phyloP scores from a whole-genome alignment of 345 rosid species.

The Mangifera indica region DNA sequence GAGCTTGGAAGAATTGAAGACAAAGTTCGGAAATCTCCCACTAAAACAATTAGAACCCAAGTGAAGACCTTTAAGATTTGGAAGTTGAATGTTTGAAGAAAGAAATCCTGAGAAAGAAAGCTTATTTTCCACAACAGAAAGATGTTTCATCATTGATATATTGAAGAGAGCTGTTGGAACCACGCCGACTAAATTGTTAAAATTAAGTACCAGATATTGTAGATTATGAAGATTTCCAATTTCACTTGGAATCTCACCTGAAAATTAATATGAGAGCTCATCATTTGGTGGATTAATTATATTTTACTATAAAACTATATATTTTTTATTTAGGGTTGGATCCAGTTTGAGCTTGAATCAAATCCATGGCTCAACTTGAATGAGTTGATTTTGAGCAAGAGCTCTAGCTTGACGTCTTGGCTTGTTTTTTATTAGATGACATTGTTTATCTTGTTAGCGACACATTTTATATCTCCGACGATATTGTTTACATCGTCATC shows the following conservation, averaged over 20 bases:
- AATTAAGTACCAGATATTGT: rapidly evolving
- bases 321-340: no score
- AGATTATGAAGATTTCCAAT: neutral
- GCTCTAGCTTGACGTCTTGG: no score
- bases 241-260: neutral
- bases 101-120: neutral
- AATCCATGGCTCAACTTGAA: no score
- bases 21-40: neutral
- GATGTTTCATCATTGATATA: neutral
- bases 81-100: neutral
- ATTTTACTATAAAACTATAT: no score
- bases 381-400: no score
- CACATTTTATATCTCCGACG: no score
- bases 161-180: conserved; percentile 11
- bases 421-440: no score
- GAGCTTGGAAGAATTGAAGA: conserved; percentile 8
- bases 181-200: neutral
- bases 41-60: neutral
- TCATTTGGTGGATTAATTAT: no score
- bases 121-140: neutral
- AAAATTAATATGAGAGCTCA: neutral
- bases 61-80: neutral
- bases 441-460: neutral
- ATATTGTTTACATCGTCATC: no score
- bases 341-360: no score